Conservation (phyloP, 805 yeast species). For the Myxozyma geophila region DNA sequence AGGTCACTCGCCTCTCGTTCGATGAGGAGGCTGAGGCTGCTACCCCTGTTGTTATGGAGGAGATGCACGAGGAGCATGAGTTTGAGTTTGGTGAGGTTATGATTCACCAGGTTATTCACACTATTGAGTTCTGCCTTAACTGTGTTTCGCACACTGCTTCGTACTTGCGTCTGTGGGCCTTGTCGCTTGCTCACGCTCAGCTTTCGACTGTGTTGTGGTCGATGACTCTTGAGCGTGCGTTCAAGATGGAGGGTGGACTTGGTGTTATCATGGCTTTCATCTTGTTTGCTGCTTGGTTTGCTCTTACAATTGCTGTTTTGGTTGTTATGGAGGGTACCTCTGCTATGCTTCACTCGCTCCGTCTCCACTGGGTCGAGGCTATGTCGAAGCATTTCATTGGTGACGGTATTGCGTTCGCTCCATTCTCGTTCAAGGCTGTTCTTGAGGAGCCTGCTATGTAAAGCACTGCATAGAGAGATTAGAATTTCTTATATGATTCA, state of each 20-base stretch:
- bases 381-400: constrained; percentile 99
- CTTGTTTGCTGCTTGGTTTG: constrained; percentile 94
- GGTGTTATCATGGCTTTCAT: constrained; percentile 78
- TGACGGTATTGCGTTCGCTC: constrained; percentile 88
- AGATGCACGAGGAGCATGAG: constrained; percentile 59
- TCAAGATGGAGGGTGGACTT: constrained; percentile 63
- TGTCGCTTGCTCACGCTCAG: constrained; percentile 96
- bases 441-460: constrained; percentile 36
- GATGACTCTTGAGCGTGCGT: constrained; percentile 87
- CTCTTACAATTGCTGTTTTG: constrained; percentile 83
- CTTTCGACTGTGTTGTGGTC: constrained; percentile 93
- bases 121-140: constrained; percentile 95
- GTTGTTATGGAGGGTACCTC: constrained; percentile 99
- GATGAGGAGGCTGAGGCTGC: constrained; percentile 47
- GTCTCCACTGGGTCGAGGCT: constrained; percentile 99
- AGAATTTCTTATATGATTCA: not conserved
- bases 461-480: not conserved
- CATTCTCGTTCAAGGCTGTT: constrained; percentile 67
- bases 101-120: constrained; percentile 96
- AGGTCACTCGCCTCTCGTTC: constrained; percentile 42
- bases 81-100: constrained; percentile 89
- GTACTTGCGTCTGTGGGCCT: constrained; percentile 93
- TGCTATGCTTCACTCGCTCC: constrained; percentile 97
- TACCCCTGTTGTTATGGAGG: constrained; percentile 42
- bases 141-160: constrained; percentile 99